These are phyloP conservation scores for Senna siamea DNA, from an alignment of 306 rosid species.

Conservation along the genomic window DNA sequence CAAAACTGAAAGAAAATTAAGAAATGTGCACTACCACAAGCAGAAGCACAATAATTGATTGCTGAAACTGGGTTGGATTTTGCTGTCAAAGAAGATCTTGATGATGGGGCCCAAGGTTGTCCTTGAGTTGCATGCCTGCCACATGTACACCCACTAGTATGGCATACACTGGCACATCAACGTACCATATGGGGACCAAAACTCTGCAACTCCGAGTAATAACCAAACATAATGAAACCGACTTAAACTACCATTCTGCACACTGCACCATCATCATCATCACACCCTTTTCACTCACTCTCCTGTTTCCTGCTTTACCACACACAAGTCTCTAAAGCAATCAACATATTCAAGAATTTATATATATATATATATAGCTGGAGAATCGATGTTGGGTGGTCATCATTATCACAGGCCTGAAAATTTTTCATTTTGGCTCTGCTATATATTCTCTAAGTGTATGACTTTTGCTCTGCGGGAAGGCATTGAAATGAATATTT, in stretches of 20 bases:
- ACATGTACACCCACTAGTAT: conserved; percentile 43
- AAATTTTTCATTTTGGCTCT: too few species aligned
- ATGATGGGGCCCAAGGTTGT: conserved; percentile 47
- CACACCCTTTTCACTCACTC: not conserved
- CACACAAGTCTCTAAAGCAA: too few species aligned
- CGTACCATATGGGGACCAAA: conserved; percentile 45
- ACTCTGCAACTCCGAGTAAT: not conserved
- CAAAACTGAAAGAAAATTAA: too few species aligned
- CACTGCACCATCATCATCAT: not conserved
- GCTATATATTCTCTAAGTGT: too few species aligned
- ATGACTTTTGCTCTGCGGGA: too few species aligned
- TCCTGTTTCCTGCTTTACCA: too few species aligned
- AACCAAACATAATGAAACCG: not conserved
- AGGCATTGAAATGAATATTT: too few species aligned
- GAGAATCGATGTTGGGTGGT: too few species aligned
- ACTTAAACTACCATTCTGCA: conserved; percentile 1
- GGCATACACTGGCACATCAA: conserved; percentile 46
- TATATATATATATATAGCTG: too few species aligned
- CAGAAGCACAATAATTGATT: not conserved
- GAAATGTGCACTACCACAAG: too few species aligned
- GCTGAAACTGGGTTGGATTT: conserved; percentile 21
- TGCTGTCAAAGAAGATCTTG: conserved; percentile 41
- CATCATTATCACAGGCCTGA: too few species aligned
- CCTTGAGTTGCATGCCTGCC: conserved; percentile 60
- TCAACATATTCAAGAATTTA: too few species aligned